A percentile compares a stretch with the other conserved stretches of the same genome.
These are phyloP conservation scores for Nissolia schottii DNA, from an alignment of 306 rosid species.

Conservation along the genomic window DNA sequence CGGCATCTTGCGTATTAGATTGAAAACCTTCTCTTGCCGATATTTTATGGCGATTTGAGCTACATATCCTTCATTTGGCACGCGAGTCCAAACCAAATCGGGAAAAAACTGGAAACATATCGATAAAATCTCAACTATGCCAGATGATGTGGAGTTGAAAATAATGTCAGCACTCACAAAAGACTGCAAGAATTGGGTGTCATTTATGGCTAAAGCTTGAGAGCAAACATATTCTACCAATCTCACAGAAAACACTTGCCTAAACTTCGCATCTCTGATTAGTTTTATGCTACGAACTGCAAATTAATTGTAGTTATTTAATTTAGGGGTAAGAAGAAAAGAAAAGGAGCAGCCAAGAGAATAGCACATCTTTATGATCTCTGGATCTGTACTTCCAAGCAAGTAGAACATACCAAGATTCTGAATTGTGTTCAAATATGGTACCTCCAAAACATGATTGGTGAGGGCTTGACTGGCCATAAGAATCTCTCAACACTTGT, in stretches of 20 bases:
- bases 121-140: slow-evolving; percentile 45
- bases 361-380: not conserved
- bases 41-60: slow-evolving; percentile 32
- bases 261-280: slow-evolving; percentile 42
- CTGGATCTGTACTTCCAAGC: not conserved
- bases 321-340: not conserved
- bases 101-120: slow-evolving; percentile 38
- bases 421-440: slow-evolving; percentile 27
- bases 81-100: slow-evolving; percentile 37
- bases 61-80: slow-evolving; percentile 30
- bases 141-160: slow-evolving; percentile 27
- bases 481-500: slow-evolving; percentile 6
- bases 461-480: slow-evolving; percentile 14
- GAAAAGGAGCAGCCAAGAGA: not conserved
- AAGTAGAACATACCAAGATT: slow-evolving; percentile 22
- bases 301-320: slow-evolving; percentile 13
- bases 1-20: slow-evolving; percentile 37
- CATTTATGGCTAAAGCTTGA: slow-evolving; percentile 6
- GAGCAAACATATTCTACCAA: slow-evolving; percentile 35
- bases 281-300: slow-evolving; percentile 46
- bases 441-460: not conserved
- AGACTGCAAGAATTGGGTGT: slow-evolving; percentile 27
- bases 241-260: slow-evolving; percentile 33
- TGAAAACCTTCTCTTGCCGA: slow-evolving; percentile 46
- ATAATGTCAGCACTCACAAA: slow-evolving; percentile 18